phyloP scores from a whole-genome alignment of 1,284 basidiomycete species.

The Ceratobasidium sp. region DNA sequence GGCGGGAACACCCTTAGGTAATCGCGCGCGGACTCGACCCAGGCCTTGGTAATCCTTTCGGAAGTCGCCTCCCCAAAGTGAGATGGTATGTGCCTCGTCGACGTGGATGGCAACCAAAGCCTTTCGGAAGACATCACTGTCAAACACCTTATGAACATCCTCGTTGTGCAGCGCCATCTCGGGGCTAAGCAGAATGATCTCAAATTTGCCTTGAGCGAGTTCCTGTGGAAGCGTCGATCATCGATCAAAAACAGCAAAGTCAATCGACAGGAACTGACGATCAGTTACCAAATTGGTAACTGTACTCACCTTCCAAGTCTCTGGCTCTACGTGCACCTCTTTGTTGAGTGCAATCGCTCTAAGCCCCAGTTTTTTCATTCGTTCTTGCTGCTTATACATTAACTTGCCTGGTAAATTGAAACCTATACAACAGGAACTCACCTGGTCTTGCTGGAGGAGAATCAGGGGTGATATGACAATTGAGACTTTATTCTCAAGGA shows the following conservation, averaged over 20 bases:
- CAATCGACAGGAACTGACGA: background rate
- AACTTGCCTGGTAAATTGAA: background rate
- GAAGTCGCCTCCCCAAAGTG: slow-evolving; percentile 17
- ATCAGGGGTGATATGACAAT: slow-evolving; percentile 25
- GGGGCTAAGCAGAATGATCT: slow-evolving; percentile 25
- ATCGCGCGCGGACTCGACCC: slow-evolving; percentile 1
- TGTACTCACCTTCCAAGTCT: slow-evolving; percentile 6
- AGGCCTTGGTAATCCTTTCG: slow-evolving; percentile 18
- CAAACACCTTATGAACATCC: background rate
- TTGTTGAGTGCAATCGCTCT: slow-evolving; percentile 11
- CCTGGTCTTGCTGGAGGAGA: slow-evolving; percentile 20
- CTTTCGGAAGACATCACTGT: slow-evolving; percentile 7
- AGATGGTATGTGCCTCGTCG: slow-evolving; percentile 19
- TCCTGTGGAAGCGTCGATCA: background rate
- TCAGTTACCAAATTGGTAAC: background rate
- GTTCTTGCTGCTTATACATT: background rate
- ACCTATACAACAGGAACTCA: background rate
- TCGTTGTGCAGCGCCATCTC: slow-evolving; percentile 22
- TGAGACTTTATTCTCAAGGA: slow-evolving; percentile 16
- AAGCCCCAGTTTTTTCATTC: slow-evolving; percentile 1
- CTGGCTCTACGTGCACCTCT: background rate
- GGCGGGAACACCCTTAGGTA: slow-evolving; percentile 16
- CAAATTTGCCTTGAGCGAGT: background rate
- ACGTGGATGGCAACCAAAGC: slow-evolving; percentile 11
- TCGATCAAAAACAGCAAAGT: slow-evolving; percentile 26